Base-by-base conservation (phyloP, 805 yeast species). In the Sugiyamaella qingdaonensis region DNA sequence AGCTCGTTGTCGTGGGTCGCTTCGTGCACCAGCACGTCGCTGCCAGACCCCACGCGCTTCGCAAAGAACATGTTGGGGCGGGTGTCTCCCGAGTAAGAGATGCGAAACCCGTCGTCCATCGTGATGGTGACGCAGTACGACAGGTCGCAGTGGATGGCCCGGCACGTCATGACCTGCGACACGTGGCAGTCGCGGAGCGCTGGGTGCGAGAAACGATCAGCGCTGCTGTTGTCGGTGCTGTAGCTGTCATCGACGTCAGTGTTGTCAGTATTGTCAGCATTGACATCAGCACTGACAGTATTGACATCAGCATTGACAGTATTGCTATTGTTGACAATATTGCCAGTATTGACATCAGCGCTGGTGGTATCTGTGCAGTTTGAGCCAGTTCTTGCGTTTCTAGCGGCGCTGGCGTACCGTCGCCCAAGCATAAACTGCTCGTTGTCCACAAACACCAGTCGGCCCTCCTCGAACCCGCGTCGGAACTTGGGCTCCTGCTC, bases 81-180 rank as follows among this genome's bases (percentile, higher is more conserved):
- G 0, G 98, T 88, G 65, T 94, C 99, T 10, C 99, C 99, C 1
- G 97, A 89, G 66, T 88, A 94, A 0, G 97, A 85, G 1, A 91
- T 74, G 60, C 80, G 85, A 73, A 89, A 89, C 7, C 47, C 53
- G 32, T 73, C 61, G 8, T 67, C 68, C 51, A 85, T 78, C 1
- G 76, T 65, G 10, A 91, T 73, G 0, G 80, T 67, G 41, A 83
- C 78, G 14, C 86, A 81, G 66, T 90, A 92, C 0, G 98, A 80
- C 81, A 84, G 81, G 21, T 80, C 80, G 67, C 97, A 90, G 66
- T 94, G 99, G 16, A 77, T 74, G 0, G 98, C 98, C 51, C 83
- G 78, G 57, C 91, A 85, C 0, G 94, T 84, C 27, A 65, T 63
- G 27, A 88, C 29, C 27, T 18, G 16, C 34, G 13, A n/a, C 35